These are phyloP conservation scores for Ulvella scutata DNA, from an alignment of 139 green algal species.

Conservation along the genomic window DNA sequence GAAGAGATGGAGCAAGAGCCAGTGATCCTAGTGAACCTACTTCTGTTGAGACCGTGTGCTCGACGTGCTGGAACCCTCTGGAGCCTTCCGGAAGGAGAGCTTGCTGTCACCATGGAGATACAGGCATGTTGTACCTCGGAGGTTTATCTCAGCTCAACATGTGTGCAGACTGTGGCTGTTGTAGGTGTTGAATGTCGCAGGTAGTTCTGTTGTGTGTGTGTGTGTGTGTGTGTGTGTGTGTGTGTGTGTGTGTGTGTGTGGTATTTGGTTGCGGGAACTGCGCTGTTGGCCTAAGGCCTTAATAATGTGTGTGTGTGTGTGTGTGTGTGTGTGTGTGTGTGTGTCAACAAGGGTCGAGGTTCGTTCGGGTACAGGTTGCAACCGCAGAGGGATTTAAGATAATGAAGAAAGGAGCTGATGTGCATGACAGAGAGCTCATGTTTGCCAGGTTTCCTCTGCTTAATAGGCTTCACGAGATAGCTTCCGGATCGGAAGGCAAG, in stretches of 20 bases:
- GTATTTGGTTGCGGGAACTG: too few relatives aligned
- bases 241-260: too few relatives aligned
- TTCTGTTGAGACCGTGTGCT: neutral
- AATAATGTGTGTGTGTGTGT: too few relatives aligned
- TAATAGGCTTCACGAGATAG: neutral
- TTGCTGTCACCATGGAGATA: neutral
- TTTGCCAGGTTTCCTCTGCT: neutral
- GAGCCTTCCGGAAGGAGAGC: neutral
- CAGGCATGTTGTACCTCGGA: too few relatives aligned
- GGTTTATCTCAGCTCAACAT: too few relatives aligned
- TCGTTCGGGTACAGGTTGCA: neutral
- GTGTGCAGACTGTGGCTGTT: too few relatives aligned
- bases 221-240: too few relatives aligned
- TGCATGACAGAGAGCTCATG: neutral
- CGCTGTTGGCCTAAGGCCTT: too few relatives aligned
- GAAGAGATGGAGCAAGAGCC: neutral
- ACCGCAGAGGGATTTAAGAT: neutral
- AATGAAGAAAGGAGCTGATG: neutral
- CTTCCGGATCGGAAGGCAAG: neutral
- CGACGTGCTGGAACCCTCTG: neutral
- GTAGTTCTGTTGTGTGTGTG: too few relatives aligned
- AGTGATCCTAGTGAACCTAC: neutral
- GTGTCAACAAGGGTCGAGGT: too few relatives aligned
- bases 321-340: too few relatives aligned
- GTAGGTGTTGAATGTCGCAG: too few relatives aligned